Evolutionary conservation across 306 rosid genomes (phyloP).

Genomic region (Casuarina equisetifolia): DNA sequence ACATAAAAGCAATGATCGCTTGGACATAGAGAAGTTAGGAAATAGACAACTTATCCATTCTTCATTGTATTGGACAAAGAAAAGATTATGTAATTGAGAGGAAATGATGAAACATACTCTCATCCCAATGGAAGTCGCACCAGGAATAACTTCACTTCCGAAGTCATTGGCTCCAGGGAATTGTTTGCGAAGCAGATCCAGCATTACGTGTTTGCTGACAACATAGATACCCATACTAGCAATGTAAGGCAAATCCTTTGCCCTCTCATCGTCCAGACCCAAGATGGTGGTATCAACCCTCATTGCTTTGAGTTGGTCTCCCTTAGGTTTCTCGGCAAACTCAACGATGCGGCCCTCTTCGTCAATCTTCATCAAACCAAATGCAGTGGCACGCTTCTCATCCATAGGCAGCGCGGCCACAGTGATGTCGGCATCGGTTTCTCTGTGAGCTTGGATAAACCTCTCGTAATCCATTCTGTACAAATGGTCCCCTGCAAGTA

Average conservation of each 20-base stretch:
- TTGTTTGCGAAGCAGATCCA: slow-evolving; percentile 70
- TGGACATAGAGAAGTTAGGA: neutral
- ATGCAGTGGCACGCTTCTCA: slow-evolving; percentile 94
- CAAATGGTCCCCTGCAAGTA: slow-evolving; percentile 94
- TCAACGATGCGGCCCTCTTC: slow-evolving; percentile 95
- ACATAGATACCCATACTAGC: slow-evolving; percentile 99
- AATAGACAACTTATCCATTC: neutral
- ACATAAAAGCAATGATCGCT: neutral
- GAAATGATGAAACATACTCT: slow-evolving; percentile 55
- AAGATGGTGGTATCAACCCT: slow-evolving; percentile 94
- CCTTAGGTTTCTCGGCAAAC: slow-evolving; percentile 93
- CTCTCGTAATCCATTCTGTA: slow-evolving; percentile 95
- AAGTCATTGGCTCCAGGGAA: slow-evolving; percentile 98
- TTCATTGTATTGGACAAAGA: neutral
- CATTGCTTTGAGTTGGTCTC: slow-evolving; percentile 96
- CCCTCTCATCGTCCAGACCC: slow-evolving; percentile 94
- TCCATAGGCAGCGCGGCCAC: slow-evolving; percentile 99
- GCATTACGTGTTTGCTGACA: slow-evolving; percentile 87
- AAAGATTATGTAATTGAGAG: slow-evolving; percentile 1
- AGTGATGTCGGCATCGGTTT: slow-evolving; percentile 92
- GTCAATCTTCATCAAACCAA: slow-evolving; percentile 95
- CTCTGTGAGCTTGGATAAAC: slow-evolving; percentile 96
- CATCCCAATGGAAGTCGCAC: slow-evolving; percentile 89
- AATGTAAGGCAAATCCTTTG: slow-evolving; percentile 91
- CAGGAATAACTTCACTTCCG: slow-evolving; percentile 99